Conservation (phyloP, 2,329 filamentous ascomycete genomes). For the Aspergillus vadensis region DNA sequence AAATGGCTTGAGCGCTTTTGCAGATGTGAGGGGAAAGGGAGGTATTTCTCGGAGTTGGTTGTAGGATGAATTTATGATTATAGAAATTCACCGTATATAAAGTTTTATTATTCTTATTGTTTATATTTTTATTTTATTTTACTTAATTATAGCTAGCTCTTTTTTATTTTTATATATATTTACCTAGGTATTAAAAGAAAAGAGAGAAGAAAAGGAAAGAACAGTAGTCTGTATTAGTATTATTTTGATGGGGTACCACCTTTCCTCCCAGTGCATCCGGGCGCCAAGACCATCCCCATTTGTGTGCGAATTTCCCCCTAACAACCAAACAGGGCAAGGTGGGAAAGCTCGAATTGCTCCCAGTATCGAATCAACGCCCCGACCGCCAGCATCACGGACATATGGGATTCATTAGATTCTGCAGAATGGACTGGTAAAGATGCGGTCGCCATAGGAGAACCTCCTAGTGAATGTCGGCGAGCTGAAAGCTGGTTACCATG, state of each 20-base stretch:
- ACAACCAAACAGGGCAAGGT: constrained; percentile 18
- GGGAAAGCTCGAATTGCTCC: not conserved
- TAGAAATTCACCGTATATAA: no score
- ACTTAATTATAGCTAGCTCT: no score
- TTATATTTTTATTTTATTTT: no score
- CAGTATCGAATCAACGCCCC: not conserved
- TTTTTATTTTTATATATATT: no score
- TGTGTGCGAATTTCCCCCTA: constrained; percentile 28
- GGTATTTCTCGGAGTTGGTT: no score
- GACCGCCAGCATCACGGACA: not conserved
- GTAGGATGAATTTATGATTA: no score
- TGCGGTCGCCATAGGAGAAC: not conserved
- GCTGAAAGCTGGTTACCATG: not conserved
- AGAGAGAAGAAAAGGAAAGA: not conserved
- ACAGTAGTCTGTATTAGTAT: no score
- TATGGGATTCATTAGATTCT: constrained; percentile 1
- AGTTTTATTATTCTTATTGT: no score
- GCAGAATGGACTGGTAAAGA: not conserved
- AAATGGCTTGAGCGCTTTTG: no score
- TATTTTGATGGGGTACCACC: constrained; percentile 5
- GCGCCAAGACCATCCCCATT: constrained; percentile 28
- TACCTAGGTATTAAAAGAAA: not conserved
- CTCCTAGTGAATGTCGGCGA: not conserved
- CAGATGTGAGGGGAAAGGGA: no score
- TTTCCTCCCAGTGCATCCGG: constrained; percentile 25